phyloP scores from a whole-genome alignment of 2,329 filamentous ascomycete genomes.

The Sporothrix curviconia region DNA sequence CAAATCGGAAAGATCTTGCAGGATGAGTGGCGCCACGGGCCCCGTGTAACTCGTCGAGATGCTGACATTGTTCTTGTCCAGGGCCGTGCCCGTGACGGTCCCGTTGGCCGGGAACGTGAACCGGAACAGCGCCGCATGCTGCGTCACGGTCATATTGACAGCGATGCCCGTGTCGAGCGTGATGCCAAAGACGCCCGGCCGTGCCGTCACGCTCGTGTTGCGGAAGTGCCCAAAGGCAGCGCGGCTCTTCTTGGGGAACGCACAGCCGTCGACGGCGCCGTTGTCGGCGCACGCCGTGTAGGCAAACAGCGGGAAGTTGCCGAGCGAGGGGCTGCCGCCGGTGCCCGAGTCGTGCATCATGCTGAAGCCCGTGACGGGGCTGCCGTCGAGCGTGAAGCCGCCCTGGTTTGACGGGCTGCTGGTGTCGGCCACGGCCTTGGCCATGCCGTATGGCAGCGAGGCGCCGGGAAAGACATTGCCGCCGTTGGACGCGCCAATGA shows the following conservation, averaged over 20 bases:
- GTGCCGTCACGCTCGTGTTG: constrained; percentile 46
- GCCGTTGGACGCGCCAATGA: constrained; percentile 37
- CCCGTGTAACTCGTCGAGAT: neutral
- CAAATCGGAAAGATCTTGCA: constrained; percentile 61
- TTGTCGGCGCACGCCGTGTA: constrained; percentile 51
- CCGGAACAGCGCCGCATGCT: constrained; percentile 59
- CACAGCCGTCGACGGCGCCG: constrained; percentile 56
- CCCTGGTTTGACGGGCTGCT: constrained; percentile 48
- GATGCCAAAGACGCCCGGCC: constrained; percentile 61
- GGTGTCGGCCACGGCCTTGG: constrained; percentile 52
- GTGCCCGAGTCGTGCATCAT: constrained; percentile 55
- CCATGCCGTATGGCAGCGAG: constrained; percentile 42
- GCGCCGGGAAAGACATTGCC: constrained; percentile 40
- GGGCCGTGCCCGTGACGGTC: constrained; percentile 19
- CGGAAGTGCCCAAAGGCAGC: constrained; percentile 38
- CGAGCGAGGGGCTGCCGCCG: constrained; percentile 54
- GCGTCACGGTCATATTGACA: constrained; percentile 61
- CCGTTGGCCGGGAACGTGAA: constrained; percentile 52
- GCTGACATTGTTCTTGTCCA: neutral
- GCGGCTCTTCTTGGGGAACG: constrained; percentile 45
- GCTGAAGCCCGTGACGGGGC: constrained; percentile 48
- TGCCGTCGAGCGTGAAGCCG: constrained; percentile 48
- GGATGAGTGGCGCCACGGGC: constrained; percentile 49
- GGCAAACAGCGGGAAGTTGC: constrained; percentile 67
- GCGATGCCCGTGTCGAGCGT: constrained; percentile 50